These are phyloP conservation scores for Cronartium quercuum DNA, from an alignment of 1,284 basidiomycete species.

Conservation along the genomic window DNA sequence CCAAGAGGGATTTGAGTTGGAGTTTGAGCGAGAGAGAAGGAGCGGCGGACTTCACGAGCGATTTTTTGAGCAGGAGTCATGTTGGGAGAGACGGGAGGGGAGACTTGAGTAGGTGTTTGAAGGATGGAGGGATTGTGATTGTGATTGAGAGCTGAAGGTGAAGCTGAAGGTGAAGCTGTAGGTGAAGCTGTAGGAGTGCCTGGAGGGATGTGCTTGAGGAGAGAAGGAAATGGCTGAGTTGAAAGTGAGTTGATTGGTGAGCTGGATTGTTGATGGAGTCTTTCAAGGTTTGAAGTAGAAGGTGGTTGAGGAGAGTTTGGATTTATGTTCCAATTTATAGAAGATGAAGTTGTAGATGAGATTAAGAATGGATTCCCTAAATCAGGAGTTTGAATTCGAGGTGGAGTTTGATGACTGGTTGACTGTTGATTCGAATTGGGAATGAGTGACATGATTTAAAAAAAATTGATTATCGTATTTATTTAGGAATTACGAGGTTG, in stretches of 20 bases:
- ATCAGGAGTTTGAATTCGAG: conserved; percentile 10
- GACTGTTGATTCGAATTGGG: not conserved
- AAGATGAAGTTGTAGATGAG: conserved; percentile 8
- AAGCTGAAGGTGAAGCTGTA: not conserved
- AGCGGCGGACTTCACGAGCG: conserved; percentile 36
- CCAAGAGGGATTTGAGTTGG: not conserved
- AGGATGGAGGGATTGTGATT: not conserved
- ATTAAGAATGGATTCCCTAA: not conserved
- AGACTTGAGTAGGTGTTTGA: not conserved
- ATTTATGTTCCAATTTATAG: not conserved
- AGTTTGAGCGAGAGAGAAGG: conserved; percentile 27
- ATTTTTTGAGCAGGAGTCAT: conserved; percentile 40
- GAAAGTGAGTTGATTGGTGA: not conserved
- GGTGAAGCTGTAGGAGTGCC: not conserved
- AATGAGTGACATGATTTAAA: not conserved
- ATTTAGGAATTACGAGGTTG: not conserved
- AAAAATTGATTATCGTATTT: not conserved
- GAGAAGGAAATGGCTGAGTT: not conserved
- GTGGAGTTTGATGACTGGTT: not conserved
- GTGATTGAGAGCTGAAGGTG: not conserved
- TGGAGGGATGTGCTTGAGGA: not conserved
- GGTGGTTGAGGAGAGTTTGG: not conserved
- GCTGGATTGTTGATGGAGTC: not conserved
- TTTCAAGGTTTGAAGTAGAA: too few species aligned
- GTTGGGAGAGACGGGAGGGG: not conserved